Conservation (phyloP, 768 basidiomycete genomes). For the Lentinula sp. region DNA sequence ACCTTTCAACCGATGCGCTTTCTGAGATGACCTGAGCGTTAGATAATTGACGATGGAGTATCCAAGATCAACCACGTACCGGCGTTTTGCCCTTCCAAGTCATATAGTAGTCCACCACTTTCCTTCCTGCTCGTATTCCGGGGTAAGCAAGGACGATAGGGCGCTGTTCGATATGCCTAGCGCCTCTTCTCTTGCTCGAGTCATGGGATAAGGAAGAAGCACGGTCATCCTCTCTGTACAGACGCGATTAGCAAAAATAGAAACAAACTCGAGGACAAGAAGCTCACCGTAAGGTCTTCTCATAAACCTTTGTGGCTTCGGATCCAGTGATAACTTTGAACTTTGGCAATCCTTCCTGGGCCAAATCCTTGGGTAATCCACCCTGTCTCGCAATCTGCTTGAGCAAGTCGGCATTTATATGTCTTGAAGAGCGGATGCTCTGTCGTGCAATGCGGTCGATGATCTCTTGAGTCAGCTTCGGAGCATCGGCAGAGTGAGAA, state of each 20-base stretch:
- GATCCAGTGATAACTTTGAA: constrained; percentile 7
- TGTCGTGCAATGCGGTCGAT: constrained; percentile 4
- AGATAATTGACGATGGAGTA: constrained; percentile 1
- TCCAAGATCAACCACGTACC: background rate
- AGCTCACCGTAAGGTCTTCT: constrained; percentile 4
- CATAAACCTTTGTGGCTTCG: constrained; percentile 4
- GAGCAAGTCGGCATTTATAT: constrained; percentile 4
- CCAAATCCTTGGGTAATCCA: background rate
- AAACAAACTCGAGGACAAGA: background rate
- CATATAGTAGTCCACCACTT: constrained; percentile 45
- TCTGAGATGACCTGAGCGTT: constrained; percentile 3
- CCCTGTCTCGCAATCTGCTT: constrained; percentile 1
- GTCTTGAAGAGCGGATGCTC: background rate
- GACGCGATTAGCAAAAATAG: background rate
- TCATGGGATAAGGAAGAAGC: constrained; percentile 2
- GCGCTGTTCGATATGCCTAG: background rate
- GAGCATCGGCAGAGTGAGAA: background rate
- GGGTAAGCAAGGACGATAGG: constrained; percentile 43
- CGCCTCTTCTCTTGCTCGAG: background rate
- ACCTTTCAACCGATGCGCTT: constrained; percentile 21
- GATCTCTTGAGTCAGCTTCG: background rate
- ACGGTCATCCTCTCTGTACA: constrained; percentile 6
- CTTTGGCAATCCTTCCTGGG: background rate
- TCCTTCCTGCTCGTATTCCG: constrained; percentile 29
- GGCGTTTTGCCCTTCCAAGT: constrained; percentile 36